Percentiles rank a stretch among this genome's conserved stretches.
Conservation (phyloP, 2,329 filamentous ascomycete genomes). For the Fusarium illudens region DNA sequence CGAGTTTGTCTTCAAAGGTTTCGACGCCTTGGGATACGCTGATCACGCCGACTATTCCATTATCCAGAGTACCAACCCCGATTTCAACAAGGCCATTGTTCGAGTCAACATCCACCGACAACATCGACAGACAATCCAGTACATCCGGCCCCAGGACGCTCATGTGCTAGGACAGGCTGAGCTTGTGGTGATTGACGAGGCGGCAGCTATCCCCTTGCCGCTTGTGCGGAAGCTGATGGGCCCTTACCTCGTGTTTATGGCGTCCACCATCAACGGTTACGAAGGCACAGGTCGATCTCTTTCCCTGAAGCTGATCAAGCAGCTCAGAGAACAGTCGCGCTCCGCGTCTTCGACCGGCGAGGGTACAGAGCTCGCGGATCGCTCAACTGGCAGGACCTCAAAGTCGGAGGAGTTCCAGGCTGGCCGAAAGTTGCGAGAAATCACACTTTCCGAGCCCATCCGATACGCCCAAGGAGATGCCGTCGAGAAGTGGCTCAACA, state of each 20-base stretch:
- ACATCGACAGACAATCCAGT: conserved; percentile 97
- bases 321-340: conserved; percentile 91
- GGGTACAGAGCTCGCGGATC: conserved; percentile 76
- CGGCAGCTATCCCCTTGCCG: conserved; percentile 93
- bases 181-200: conserved; percentile 95
- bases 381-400: conserved; percentile 76
- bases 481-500: conserved; percentile 97
- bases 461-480: conserved; percentile 89
- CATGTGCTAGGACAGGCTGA: conserved; percentile 96
- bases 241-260: conserved; percentile 98
- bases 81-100: conserved; percentile 99
- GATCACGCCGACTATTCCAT: conserved; percentile 98
- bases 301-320: conserved; percentile 95
- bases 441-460: conserved; percentile 92
- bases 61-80: conserved; percentile 96
- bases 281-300: conserved; percentile 95
- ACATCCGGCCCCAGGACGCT: conserved; percentile 95
- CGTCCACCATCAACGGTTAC: conserved; percentile 98
- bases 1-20: conserved; percentile 98
- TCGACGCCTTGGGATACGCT: conserved; percentile 91
- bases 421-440: conserved; percentile 87
- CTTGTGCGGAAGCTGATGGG: conserved; percentile 94
- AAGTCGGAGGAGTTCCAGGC: conserved; percentile 71
- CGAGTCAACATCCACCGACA: conserved; percentile 94
- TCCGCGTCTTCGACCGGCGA: conserved; percentile 64